These are phyloP conservation scores for Ascoidea asiatica DNA, from an alignment of 805 yeast genomes.

Conservation along the genomic window DNA sequence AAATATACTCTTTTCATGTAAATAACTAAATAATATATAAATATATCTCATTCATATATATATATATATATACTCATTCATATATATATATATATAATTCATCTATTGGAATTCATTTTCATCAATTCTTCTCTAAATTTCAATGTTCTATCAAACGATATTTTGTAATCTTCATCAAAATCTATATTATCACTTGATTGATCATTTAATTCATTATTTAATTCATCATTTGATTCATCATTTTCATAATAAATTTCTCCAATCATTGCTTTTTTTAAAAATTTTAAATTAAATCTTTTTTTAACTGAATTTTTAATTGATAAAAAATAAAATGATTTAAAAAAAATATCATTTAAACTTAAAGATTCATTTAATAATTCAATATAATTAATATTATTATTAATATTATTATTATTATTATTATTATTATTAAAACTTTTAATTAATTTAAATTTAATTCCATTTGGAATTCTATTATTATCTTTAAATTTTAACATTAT, in stretches of 20 bases:
- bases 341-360: background rate
- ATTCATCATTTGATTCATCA: constrained; percentile 7
- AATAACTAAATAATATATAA: background rate
- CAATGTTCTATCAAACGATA: background rate
- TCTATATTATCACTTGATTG: background rate
- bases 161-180: background rate
- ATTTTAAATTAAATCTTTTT: background rate
- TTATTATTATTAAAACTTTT: constrained; percentile 5
- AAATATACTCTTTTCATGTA: background rate
- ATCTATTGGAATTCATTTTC: background rate
- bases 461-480: constrained; percentile 54
- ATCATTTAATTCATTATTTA: constrained; percentile 11
- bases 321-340: background rate
- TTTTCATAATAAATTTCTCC: background rate
- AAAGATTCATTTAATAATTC: background rate
- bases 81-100: too few relatives aligned
- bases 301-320: background rate
- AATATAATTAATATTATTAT: too few relatives aligned
- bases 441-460: constrained; percentile 23
- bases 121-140: background rate
- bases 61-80: too few relatives aligned
- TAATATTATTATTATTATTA: constrained; percentile 2
- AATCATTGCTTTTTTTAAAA: background rate
- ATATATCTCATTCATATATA: too few relatives aligned
- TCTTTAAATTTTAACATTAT: constrained; percentile 69